Base-by-base conservation (phyloP, 164 flowering plant species). In the Platanus orientalis region DNA sequence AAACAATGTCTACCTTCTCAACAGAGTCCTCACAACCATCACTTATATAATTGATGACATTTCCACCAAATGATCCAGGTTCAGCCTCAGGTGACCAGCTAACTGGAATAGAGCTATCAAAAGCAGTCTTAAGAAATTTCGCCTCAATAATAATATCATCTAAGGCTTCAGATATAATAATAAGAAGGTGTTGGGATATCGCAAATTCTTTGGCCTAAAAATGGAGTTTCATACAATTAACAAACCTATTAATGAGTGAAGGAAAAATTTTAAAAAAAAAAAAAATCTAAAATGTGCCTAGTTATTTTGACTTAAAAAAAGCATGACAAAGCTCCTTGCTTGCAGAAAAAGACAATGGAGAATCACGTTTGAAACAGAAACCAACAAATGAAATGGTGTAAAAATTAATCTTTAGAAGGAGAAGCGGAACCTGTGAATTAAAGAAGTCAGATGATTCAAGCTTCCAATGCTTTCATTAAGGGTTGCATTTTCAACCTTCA, bases 401-500 rank as follows among this genome's bases (percentile, higher is more conserved):
- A 52, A 57, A 58, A 12, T 25, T 52, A 48, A 91, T 97, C 99
- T 89, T 82, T 17, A 78, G 13, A 51, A 94, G 89, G 85, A 79
- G 52, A 83, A 69, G 26, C 91, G 96, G 49, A 88, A 89, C 68
- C 83, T 84, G 53, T 76, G 88, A 73, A 90, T 66, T 52, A 88
- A 71, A 60, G 83, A 78, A 26, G 83, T 90, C 66, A 95, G 71
- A 74, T 83, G 96, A 65, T 83, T 91, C 82, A 92, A 73, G 36
- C 87, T 84, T 67, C 81, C 86, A 66, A 90, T 75, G 75, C 90
- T 83, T 69, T 95, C 99, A 72, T 75, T 87, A 29, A 95, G 85
- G 39, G 86, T 83, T 40, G 97, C 97, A 83, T 85, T 82, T 73
- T 95, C 99, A 64, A 95, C 76, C 79, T 78, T 85, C 81, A 95